These are phyloP conservation scores for Cladophialophora exuberans DNA, from an alignment of 2,329 filamentous ascomycete species.

Conservation along the genomic window DNA sequence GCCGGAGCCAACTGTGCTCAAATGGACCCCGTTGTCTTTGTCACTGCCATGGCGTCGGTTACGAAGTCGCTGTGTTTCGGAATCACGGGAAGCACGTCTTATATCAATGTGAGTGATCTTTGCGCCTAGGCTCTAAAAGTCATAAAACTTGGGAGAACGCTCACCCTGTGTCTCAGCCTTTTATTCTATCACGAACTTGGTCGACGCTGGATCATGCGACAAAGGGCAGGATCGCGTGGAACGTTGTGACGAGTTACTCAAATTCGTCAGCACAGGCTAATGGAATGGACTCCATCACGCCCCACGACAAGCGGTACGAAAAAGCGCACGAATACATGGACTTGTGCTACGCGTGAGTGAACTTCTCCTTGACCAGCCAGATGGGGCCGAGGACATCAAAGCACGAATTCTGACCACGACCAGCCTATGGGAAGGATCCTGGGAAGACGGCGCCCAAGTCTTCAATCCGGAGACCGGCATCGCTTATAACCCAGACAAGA, in stretches of 20 bases:
- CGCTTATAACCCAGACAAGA: constrained; percentile 61
- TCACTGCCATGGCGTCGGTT: constrained; percentile 68
- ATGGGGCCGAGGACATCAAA: too few relatives aligned
- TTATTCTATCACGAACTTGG: constrained; percentile 63
- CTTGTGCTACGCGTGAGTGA: too few relatives aligned
- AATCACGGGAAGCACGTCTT: constrained; percentile 65
- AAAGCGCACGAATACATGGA: constrained; percentile 52
- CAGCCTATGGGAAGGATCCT: constrained; percentile 59
- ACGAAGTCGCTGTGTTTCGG: constrained; percentile 66
- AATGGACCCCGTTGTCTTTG: constrained; percentile 63
- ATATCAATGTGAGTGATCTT: too few relatives aligned
- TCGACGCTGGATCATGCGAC: constrained; percentile 66
- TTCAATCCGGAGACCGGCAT: constrained; percentile 61
- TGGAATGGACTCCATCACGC: too few relatives aligned
- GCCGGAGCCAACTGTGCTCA: constrained; percentile 71
- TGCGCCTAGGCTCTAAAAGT: too few relatives aligned
- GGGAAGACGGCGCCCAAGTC: constrained; percentile 50
- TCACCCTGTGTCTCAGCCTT: too few relatives aligned
- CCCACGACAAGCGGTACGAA: constrained; percentile 54
- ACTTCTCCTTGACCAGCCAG: too few relatives aligned
- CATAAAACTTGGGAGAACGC: too few relatives aligned
- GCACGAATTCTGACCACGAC: not conserved
- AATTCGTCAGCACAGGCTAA: too few relatives aligned
- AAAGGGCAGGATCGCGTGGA: constrained; percentile 64
- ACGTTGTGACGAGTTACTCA: constrained; percentile 66